phyloP scores from a whole-genome alignment of 106 monocot species.

The Gastrodia elata region DNA sequence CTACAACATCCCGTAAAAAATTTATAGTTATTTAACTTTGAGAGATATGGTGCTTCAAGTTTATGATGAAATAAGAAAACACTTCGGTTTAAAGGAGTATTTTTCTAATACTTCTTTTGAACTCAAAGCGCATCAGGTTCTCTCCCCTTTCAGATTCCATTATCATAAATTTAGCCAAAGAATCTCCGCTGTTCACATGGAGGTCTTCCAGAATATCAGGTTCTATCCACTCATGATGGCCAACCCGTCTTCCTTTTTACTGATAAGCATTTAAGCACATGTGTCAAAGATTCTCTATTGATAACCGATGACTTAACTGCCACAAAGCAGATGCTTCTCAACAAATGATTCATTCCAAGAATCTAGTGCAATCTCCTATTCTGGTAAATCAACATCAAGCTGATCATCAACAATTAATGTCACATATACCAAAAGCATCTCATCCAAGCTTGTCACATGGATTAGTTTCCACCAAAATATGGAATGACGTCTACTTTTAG shows the following conservation, averaged over 20 bases:
- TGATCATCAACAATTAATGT: not conserved
- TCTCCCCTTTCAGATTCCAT: not conserved
- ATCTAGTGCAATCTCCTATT: too few species aligned
- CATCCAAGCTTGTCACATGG: not conserved
- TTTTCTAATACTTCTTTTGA: not conserved
- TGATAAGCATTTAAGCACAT: not conserved
- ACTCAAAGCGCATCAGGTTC: not conserved
- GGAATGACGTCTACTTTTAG: too few species aligned
- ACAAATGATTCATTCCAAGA: not conserved
- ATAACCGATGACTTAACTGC: too few species aligned
- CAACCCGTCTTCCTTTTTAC: not conserved
- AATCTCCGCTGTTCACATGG: not conserved
- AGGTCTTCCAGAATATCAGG: too few species aligned
- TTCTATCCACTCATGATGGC: too few species aligned
- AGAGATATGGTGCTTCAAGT: not conserved
- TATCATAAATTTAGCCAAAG: not conserved
- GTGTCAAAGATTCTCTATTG: too few species aligned
- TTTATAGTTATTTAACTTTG: not conserved
- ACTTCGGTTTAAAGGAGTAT: too few species aligned
- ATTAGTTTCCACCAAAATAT: not conserved
- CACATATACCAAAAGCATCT: not conserved
- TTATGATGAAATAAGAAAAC: not conserved
- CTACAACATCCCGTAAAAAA: not conserved
- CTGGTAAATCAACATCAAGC: too few species aligned
- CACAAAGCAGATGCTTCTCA: not conserved